Evolutionary conservation across 2,329 filamentous ascomycete species (phyloP).

Genomic region (Septoria linicola): DNA sequence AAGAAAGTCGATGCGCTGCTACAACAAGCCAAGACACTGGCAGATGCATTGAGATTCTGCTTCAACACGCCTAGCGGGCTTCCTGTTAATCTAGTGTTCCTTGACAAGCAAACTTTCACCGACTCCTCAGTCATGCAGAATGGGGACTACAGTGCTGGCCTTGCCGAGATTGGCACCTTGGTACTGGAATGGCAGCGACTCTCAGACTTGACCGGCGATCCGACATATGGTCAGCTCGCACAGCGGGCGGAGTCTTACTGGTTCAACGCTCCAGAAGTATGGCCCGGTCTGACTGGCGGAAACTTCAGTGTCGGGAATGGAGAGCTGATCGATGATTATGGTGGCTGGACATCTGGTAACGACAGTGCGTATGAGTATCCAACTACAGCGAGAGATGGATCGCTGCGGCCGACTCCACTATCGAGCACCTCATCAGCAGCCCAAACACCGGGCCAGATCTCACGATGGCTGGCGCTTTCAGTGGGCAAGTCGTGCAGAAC

Average conservation of each 20-base stretch:
- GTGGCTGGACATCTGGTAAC: slow-evolving; percentile 74
- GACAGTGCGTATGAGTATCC: slow-evolving; percentile 83
- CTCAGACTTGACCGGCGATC: slow-evolving; percentile 69
- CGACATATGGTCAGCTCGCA: slow-evolving; percentile 63
- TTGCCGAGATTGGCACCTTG: slow-evolving; percentile 75
- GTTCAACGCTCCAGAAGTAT: slow-evolving; percentile 69
- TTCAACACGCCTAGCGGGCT: slow-evolving; percentile 76
- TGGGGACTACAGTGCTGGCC: slow-evolving; percentile 60
- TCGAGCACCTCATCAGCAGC: slow-evolving; percentile 67
- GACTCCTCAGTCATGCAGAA: slow-evolving; percentile 39
- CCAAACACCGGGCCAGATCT: slow-evolving; percentile 66
- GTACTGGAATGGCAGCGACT: slow-evolving; percentile 82
- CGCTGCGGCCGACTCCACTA: slow-evolving; percentile 71
- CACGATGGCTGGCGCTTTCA: slow-evolving; percentile 66
- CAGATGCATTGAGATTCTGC: slow-evolving; percentile 70
- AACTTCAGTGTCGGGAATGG: slow-evolving; percentile 65
- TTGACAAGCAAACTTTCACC: slow-evolving; percentile 45
- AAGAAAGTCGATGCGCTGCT: slow-evolving; percentile 60
- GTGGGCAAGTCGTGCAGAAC: slow-evolving; percentile 44
- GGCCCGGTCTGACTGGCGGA: slow-evolving; percentile 72
- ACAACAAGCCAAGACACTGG: slow-evolving; percentile 65
- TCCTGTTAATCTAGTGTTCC: slow-evolving; percentile 66
- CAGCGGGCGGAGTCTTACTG: slow-evolving; percentile 70
- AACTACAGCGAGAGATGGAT: slow-evolving; percentile 66
- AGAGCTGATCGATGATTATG: slow-evolving; percentile 62